phyloP scores from a whole-genome alignment of 805 yeast species.

The Starmerella vaccinii region DNA sequence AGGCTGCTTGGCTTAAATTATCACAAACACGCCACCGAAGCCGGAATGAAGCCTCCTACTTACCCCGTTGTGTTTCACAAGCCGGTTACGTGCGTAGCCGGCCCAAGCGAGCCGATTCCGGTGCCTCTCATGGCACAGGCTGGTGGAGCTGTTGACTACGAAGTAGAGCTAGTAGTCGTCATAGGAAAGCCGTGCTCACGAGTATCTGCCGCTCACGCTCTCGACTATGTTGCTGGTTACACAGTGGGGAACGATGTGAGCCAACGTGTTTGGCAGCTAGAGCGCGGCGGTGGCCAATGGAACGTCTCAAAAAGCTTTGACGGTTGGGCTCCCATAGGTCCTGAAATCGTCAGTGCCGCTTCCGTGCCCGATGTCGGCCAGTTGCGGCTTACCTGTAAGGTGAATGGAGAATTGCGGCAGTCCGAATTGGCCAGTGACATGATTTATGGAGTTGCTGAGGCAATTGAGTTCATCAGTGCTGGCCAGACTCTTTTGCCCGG shows the following conservation, averaged over 20 bases:
- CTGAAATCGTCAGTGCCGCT: slow-evolving; percentile 38
- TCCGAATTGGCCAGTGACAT: slow-evolving; percentile 39
- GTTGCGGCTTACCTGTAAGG: slow-evolving; percentile 34
- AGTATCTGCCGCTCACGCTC: slow-evolving; percentile 37
- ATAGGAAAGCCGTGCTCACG: slow-evolving; percentile 43
- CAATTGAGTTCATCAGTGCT: slow-evolving; percentile 40
- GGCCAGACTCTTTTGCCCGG: slow-evolving; percentile 47
- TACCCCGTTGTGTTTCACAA: slow-evolving; percentile 45
- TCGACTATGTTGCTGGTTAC: slow-evolving; percentile 42
- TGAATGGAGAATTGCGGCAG: slow-evolving; percentile 44
- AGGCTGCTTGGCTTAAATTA: slow-evolving; percentile 47
- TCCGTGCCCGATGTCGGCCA: slow-evolving; percentile 27
- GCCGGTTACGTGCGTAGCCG: slow-evolving; percentile 39
- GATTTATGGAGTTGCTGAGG: slow-evolving; percentile 38
- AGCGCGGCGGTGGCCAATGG: slow-evolving; percentile 46
- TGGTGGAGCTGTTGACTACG: slow-evolving; percentile 38
- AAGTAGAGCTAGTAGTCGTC: slow-evolving; percentile 44
- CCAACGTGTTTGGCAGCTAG: slow-evolving; percentile 47
- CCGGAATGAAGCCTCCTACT: slow-evolving; percentile 36
- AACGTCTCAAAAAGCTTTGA: slow-evolving; percentile 45
- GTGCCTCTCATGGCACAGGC: slow-evolving; percentile 32
- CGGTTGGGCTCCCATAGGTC: slow-evolving; percentile 50
- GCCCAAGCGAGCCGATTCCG: slow-evolving; percentile 36
- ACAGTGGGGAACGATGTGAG: slow-evolving; percentile 48
- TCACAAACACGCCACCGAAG: slow-evolving; percentile 36